Evolutionary conservation across 345 rosid species (phyloP), one percentile per base, ranked within the genome.

Genomic region (Arabidopsis thaliana): DNA sequence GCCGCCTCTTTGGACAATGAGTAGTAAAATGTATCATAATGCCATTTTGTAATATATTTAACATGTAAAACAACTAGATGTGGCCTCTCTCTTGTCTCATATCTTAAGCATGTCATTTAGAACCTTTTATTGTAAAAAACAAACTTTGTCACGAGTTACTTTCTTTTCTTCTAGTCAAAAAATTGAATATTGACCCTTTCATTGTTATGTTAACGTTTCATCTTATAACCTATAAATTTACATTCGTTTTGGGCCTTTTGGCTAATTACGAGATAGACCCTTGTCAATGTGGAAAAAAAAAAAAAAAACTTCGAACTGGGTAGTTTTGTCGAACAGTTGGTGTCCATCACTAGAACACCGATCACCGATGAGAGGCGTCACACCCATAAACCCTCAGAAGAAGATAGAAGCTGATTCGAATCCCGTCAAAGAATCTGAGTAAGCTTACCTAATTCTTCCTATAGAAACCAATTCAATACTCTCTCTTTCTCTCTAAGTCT

Each of bases 351-450:
- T 6, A 67, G 50, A 38, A 59, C 65, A 42, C 8, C 37, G 45
- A 77, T 46, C 20, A 16, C 4, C 37, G 45, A 77, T 46, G 71
- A 70, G 58, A 63, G 25, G 49, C 64, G n/a, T 53, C 56, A 7
- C 22, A 24, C 5, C 48, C 16, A 59, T 14, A 76, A 76, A 69
- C 59, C 59, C 71, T 70, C 42, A 8, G 62, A 72, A 23, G 49
- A 72, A 71, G 64, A 76, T 30, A 38, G 41, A 52, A 76, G 65
- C 5, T 50, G 62, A 48, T 63, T 42, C 56, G 6, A 77, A 23
- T 58, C 4, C 33, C 49, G 42, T 72, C 28, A 66, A 78, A 52
- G 78, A 78, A 59, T 20, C 73, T 72, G 74, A 72, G 81, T 72
- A 73, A 50, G 37, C 37, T 48, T 41, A 8, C 28, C 10, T 7